A percentile compares a stretch with the other conserved stretches of the same genome.
Evolutionary conservation across 805 yeast species (phyloP).

Genomic region (Debaryomyces maramus): DNA sequence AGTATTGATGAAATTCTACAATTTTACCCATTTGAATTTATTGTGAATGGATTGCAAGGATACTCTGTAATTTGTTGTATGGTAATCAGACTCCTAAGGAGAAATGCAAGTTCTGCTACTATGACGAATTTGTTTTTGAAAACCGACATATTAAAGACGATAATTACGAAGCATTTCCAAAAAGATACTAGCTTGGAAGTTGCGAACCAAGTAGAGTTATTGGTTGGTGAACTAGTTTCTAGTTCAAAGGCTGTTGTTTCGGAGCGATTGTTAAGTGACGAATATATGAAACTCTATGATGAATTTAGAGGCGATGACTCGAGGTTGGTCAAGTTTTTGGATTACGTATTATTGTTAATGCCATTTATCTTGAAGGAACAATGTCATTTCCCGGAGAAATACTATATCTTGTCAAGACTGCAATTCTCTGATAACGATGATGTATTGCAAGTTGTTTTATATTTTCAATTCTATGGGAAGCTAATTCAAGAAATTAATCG

Average conservation of each 20-base stretch:
- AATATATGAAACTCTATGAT: slow-evolving; percentile 9
- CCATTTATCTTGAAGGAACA: slow-evolving; percentile 8
- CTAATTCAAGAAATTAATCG: slow-evolving; percentile 13
- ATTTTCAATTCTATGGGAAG: slow-evolving; percentile 25
- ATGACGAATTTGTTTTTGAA: slow-evolving; percentile 1
- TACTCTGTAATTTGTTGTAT: not conserved
- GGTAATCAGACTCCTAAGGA: slow-evolving; percentile 5
- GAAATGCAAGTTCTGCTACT: slow-evolving; percentile 1
- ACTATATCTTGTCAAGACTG: slow-evolving; percentile 10
- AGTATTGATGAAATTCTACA: slow-evolving; percentile 12
- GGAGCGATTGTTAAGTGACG: slow-evolving; percentile 2
- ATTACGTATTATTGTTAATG: slow-evolving; percentile 15
- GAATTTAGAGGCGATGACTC: slow-evolving; percentile 11
- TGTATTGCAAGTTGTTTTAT: slow-evolving; percentile 24
- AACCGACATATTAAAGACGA: slow-evolving; percentile 3
- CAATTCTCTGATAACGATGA: slow-evolving; percentile 23
- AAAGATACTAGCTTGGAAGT: not conserved
- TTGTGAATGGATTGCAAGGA: slow-evolving; percentile 7
- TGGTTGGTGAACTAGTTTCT: slow-evolving; percentile 1
- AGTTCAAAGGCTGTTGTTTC: not conserved
- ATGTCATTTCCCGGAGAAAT: not conserved
- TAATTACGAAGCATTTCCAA: slow-evolving; percentile 2
- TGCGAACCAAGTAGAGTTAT: slow-evolving; percentile 1
- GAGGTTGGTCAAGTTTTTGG: slow-evolving; percentile 19
- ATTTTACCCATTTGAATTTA: slow-evolving; percentile 17